These are phyloP conservation scores for Aspergillus sp. DNA, from an alignment of 2,329 filamentous ascomycete species.

Conservation along the genomic window DNA sequence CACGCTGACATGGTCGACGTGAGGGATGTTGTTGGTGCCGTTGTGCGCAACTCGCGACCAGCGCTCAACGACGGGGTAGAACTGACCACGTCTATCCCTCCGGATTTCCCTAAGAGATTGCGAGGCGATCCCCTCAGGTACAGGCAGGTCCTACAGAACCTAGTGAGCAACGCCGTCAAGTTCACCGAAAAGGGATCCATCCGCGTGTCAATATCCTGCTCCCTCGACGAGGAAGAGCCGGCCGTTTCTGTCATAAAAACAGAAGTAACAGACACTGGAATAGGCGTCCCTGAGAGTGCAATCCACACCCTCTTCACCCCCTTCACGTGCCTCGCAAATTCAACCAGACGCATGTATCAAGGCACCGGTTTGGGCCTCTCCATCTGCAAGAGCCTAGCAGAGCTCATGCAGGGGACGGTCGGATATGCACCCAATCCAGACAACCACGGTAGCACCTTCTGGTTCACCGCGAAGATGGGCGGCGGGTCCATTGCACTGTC, in stretches of 20 bases:
- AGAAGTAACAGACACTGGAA: constrained; percentile 56
- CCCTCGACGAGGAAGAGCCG: constrained; percentile 41
- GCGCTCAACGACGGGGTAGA: constrained; percentile 49
- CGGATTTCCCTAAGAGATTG: constrained; percentile 50
- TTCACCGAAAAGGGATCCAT: constrained; percentile 60
- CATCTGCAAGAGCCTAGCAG: constrained; percentile 57
- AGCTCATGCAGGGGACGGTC: constrained; percentile 57
- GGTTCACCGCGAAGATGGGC: constrained; percentile 49
- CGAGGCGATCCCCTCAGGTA: constrained; percentile 61
- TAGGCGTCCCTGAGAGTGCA: constrained; percentile 51
- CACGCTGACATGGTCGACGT: constrained; percentile 55
- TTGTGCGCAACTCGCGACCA: constrained; percentile 52
- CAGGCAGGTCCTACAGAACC: constrained; percentile 63
- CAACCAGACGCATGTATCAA: constrained; percentile 54
- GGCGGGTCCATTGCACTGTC: constrained; percentile 35
- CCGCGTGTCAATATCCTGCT: constrained; percentile 43
- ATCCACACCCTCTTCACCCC: constrained; percentile 54
- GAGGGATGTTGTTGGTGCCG: constrained; percentile 44
- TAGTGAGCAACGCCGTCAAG: constrained; percentile 62
- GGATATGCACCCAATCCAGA: constrained; percentile 48
- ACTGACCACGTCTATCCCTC: constrained; percentile 46
- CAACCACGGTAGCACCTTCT: constrained; percentile 52
- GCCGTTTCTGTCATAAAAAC: constrained; percentile 50
- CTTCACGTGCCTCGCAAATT: constrained; percentile 57
- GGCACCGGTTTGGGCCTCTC: constrained; percentile 59